Base-by-base conservation (phyloP, 2,329 filamentous ascomycete species). In the Alternaria sp. region DNA sequence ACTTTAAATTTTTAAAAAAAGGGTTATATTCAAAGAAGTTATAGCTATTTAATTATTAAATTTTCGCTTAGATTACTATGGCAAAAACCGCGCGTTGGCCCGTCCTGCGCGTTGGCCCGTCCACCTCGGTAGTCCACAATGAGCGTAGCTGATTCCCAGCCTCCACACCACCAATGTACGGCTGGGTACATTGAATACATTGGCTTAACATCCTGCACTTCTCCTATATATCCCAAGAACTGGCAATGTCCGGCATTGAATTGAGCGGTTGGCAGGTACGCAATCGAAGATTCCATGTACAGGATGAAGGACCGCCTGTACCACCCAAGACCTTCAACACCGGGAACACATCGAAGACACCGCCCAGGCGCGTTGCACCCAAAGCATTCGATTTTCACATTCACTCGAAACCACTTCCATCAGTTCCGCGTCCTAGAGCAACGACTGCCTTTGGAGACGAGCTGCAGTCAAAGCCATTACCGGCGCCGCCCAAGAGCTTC, bases 371-470 rank as follows among this genome's bases (percentile, higher is more conserved):
- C 17, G 29, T 14, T 8, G 36, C 29, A 36, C 46, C 50, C 1
- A 36, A 1, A 1, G 41, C 1, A 5, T 5, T 34, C 2, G 13
- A 5, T 9, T 1, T 31, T 6, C 24, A 24, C 2, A 6, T 4
- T 11, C 44, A 13, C 21, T 17, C 17, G 2, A 58, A 58, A 41
- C 51, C 55, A 21, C 55, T 58, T 2, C 51, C 55, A 24, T 14
- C 42, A 26, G n/a, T 58, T 2, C 55, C 50, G 3, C 11, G 2
- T 1, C 44, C 37, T 2, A 6, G 5, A 8, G 1, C 8, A 11
- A 11, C 4, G 14, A 4, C 9, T 24, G 8, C 9, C 3, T 4
- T 2, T 5, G 8, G 10, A 3, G 1, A 6, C 2, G 7, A 31
- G 1, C 4, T 17, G 5, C 21, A 14, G 41, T 23, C 14, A 6